phyloP scores from a whole-genome alignment of 2,329 filamentous ascomycete species.

The Neofusicoccum ribis region DNA sequence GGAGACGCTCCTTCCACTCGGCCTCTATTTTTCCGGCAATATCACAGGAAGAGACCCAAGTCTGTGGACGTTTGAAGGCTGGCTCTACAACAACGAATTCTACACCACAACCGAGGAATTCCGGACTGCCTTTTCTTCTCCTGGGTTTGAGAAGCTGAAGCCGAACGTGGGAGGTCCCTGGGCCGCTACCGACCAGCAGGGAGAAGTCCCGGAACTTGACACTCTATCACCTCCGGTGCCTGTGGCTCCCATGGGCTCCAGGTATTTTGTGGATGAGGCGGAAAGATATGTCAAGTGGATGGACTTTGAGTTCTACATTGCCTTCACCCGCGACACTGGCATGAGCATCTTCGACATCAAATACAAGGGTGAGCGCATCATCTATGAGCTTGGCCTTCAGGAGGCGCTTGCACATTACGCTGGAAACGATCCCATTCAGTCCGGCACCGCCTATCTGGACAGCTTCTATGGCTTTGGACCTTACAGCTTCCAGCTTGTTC shows the following conservation, averaged over 20 bases:
- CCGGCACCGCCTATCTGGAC: conserved; percentile 50
- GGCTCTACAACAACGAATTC: conserved; percentile 57
- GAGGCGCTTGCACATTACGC: conserved; percentile 58
- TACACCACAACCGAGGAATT: conserved; percentile 54
- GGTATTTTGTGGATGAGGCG: conserved; percentile 46
- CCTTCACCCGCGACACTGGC: conserved; percentile 50
- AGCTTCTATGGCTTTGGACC: conserved; percentile 51
- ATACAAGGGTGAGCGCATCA: conserved; percentile 56
- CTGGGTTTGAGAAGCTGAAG: conserved; percentile 49
- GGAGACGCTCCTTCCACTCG: conserved; percentile 48
- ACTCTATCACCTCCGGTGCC: conserved; percentile 55
- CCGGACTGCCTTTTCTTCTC: conserved; percentile 44
- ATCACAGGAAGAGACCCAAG: conserved; percentile 53
- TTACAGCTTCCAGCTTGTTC: conserved; percentile 47
- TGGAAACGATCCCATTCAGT: conserved; percentile 50
- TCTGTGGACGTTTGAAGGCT: conserved; percentile 54
- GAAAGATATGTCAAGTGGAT: conserved; percentile 54
- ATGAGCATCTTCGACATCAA: conserved; percentile 54
- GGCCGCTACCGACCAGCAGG: conserved; percentile 46
- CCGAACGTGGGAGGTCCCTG: conserved; percentile 52
- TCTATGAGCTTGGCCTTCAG: conserved; percentile 59
- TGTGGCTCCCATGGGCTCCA: conserved; percentile 44
- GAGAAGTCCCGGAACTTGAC: conserved; percentile 46
- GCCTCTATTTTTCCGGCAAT: conserved; percentile 46
- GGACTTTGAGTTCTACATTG: conserved; percentile 56